These are phyloP conservation scores for Ogataea pini DNA, from an alignment of 805 yeast species.

Conservation along the genomic window DNA sequence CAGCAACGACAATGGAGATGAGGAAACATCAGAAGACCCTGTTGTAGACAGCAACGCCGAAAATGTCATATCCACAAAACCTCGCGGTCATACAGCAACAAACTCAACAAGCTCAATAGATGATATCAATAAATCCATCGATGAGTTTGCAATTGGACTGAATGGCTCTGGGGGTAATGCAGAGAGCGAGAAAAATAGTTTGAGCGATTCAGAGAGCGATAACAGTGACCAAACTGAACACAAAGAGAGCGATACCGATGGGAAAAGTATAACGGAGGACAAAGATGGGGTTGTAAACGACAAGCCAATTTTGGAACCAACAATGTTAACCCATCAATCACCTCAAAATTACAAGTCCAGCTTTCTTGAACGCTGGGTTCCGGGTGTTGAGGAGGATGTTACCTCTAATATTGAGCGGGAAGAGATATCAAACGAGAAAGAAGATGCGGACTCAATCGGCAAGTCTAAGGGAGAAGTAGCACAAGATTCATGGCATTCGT, in stretches of 20 bases:
- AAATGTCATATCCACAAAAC: neutral
- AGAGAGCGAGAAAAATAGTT: neutral
- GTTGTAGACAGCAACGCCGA: neutral
- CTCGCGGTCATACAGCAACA: neutral
- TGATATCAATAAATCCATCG: conserved; percentile 19
- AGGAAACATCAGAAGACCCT: too few relatives aligned
- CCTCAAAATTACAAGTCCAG: neutral
- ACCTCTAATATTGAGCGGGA: neutral
- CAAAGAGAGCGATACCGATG: neutral
- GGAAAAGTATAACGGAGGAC: neutral
- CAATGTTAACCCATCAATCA: neutral
- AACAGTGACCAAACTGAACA: neutral
- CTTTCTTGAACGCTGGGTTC: conserved; percentile 6
- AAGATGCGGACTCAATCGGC: neutral
- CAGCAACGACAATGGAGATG: neutral
- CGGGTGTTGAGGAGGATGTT: conserved; percentile 2
- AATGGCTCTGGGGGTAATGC: neutral
- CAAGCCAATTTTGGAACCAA: too few relatives aligned
- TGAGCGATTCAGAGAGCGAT: neutral
- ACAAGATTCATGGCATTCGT: conserved; percentile 5
- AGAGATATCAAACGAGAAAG: neutral
- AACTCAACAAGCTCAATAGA: conserved; percentile 14
- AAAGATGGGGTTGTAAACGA: neutral
- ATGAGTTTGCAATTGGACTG: conserved; percentile 18
- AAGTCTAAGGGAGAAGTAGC: neutral